Evolutionary conservation across 1,284 basidiomycete species (phyloP).

Genomic region (Trametes pubescens): DNA sequence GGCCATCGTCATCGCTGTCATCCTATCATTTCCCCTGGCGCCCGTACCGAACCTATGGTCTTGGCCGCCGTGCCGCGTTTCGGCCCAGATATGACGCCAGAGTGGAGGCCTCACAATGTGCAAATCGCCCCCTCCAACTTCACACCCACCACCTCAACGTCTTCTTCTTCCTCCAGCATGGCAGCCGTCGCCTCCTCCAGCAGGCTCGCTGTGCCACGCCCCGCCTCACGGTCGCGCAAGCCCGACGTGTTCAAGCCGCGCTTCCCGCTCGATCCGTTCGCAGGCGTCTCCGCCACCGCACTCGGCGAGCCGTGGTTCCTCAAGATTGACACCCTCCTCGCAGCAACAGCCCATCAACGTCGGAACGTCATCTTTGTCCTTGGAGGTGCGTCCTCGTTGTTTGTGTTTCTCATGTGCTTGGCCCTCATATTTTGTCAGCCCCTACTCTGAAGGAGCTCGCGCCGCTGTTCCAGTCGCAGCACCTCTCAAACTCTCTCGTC

Average conservation of each 20-base stretch:
- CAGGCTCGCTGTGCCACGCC: slow-evolving; percentile 17
- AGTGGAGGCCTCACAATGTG: slow-evolving; percentile 19
- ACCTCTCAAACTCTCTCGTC: slow-evolving; percentile 55
- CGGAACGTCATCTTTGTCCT: slow-evolving; percentile 58
- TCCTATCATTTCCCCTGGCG: slow-evolving; percentile 16
- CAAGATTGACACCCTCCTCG: slow-evolving; percentile 40
- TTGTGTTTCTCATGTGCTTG: background rate
- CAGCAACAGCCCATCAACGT: slow-evolving; percentile 36
- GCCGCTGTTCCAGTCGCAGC: slow-evolving; percentile 54
- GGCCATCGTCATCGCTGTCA: slow-evolving; percentile 7
- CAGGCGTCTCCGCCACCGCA: slow-evolving; percentile 32
- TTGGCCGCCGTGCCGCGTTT: slow-evolving; percentile 21
- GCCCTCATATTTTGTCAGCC: slow-evolving; percentile 39
- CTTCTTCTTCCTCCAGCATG: slow-evolving; percentile 17
- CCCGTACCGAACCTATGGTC: slow-evolving; percentile 10
- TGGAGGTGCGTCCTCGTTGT: slow-evolving; percentile 48
- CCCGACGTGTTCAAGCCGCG: slow-evolving; percentile 56
- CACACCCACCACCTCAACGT: slow-evolving; percentile 4
- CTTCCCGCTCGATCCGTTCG: slow-evolving; percentile 60
- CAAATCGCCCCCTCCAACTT: slow-evolving; percentile 1
- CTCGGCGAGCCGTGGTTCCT: slow-evolving; percentile 49
- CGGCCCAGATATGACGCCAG: slow-evolving; percentile 30
- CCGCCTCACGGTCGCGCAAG: slow-evolving; percentile 31
- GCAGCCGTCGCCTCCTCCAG: slow-evolving; percentile 31
- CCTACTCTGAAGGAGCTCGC: slow-evolving; percentile 50